Evolutionary conservation across 2,329 filamentous ascomycete genomes (phyloP).

Genomic region (Uncinocarpus reesii): DNA sequence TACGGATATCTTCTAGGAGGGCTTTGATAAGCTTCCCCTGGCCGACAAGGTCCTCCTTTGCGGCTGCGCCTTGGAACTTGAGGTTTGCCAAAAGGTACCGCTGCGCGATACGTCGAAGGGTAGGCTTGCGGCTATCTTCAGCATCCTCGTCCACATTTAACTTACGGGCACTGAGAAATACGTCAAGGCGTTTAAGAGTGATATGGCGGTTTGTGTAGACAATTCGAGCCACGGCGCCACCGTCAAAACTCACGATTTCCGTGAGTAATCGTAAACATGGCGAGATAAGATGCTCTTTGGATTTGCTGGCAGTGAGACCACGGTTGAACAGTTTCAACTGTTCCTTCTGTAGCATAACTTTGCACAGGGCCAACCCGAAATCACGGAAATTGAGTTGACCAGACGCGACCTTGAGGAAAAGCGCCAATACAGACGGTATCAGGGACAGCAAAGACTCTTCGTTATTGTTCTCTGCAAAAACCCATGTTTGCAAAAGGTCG

Average conservation of each 20-base stretch:
- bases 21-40: conserved; percentile 59
- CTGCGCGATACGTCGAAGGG: conserved; percentile 71
- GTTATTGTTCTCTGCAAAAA: conserved; percentile 66
- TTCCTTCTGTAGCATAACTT: conserved; percentile 67
- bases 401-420: conserved; percentile 70
- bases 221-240: conserved; percentile 64
- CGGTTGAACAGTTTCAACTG: conserved; percentile 72
- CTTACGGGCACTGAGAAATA: conserved; percentile 65
- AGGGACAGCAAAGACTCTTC: conserved; percentile 73
- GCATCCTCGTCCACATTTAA: conserved; percentile 41
- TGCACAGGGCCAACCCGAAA: conserved; percentile 67
- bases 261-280: conserved; percentile 76
- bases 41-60: conserved; percentile 71
- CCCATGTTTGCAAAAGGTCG: conserved; percentile 82
- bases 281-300: conserved; percentile 79
- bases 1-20: conserved; percentile 65
- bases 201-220: conserved; percentile 68
- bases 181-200: conserved; percentile 67
- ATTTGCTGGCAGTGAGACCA: conserved; percentile 67
- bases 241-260: conserved; percentile 77
- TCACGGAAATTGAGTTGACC: conserved; percentile 61
- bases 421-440: conserved; percentile 67
- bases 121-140: conserved; percentile 60
- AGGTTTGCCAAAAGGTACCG: conserved; percentile 71
- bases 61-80: conserved; percentile 63